These are phyloP conservation scores for Gossypium raimondii DNA, from an alignment of 345 rosid species.

Conservation along the genomic window DNA sequence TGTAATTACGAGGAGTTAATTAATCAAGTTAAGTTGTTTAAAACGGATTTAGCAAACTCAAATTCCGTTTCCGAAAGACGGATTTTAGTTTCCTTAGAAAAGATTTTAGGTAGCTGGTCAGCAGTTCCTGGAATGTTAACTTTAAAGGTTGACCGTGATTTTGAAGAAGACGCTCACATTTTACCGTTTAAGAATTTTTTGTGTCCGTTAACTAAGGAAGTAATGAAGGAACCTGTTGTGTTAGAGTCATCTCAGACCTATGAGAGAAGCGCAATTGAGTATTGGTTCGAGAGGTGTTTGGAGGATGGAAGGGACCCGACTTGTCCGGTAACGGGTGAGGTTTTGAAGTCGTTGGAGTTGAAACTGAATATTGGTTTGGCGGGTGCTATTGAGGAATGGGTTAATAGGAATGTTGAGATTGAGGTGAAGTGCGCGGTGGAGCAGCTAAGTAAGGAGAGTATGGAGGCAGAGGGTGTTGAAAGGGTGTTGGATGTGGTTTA, in stretches of 20 bases:
- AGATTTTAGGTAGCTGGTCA: constrained; percentile 29
- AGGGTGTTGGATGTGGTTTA: constrained; percentile 28
- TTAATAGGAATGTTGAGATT: constrained; percentile 33
- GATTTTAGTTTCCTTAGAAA: constrained; percentile 29
- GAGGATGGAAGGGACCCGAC: constrained; percentile 34
- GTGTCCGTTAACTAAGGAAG: constrained; percentile 47
- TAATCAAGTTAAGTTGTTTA: constrained; percentile 32
- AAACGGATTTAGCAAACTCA: constrained; percentile 20
- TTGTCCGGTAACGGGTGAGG: constrained; percentile 44
- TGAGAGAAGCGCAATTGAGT: constrained; percentile 33
- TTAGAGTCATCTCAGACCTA: constrained; percentile 42
- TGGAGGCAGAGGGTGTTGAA: constrained; percentile 23
- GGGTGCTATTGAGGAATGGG: constrained; percentile 47
- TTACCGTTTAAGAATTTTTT: constrained; percentile 35
- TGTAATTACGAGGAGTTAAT: constrained; percentile 23
- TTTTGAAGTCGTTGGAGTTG: constrained; percentile 29
- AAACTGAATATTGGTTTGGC: constrained; percentile 41
- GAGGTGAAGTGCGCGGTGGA: constrained; percentile 29
- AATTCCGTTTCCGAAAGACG: constrained; percentile 22
- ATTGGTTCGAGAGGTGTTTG: constrained; percentile 38
- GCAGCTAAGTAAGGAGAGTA: constrained; percentile 27
- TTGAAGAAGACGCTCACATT: constrained; percentile 34
- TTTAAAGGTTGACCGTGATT: constrained; percentile 13
- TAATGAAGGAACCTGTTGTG: constrained; percentile 44
- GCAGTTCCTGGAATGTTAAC: constrained; percentile 15